Conservation (phyloP, 1,284 basidiomycete genomes). For the Microbotryum scabiosae region DNA sequence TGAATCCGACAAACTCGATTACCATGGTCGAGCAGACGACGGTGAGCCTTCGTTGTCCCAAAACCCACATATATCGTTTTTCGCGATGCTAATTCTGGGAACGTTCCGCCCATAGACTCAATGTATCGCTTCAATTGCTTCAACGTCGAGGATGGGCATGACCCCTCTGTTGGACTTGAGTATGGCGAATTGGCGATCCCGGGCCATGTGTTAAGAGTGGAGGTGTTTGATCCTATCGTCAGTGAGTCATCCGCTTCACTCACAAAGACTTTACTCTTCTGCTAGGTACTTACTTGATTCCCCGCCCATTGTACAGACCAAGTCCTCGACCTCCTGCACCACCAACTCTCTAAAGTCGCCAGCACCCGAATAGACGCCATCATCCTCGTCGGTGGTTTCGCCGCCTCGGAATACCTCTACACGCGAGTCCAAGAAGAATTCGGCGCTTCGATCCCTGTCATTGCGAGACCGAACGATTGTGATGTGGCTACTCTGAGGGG, state of each 20-base stretch:
- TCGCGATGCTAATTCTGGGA: not conserved
- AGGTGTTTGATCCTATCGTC: slow-evolving; percentile 73
- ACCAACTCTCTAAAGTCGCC: slow-evolving; percentile 53
- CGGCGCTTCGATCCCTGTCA: slow-evolving; percentile 54
- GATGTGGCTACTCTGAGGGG: slow-evolving; percentile 74
- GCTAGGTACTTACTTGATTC: too few relatives aligned
- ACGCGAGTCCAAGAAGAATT: slow-evolving; percentile 61
- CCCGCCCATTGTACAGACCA: slow-evolving; percentile 41
- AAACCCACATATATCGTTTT: not conserved
- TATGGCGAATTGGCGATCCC: slow-evolving; percentile 71
- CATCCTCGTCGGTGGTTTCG: slow-evolving; percentile 74
- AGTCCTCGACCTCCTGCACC: slow-evolving; percentile 65
- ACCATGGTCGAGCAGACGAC: slow-evolving; percentile 54
- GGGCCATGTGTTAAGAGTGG: slow-evolving; percentile 59
- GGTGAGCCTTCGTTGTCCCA: slow-evolving; percentile 51
- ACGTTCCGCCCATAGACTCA: slow-evolving; percentile 50
- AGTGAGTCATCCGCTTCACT: slow-evolving; percentile 5
- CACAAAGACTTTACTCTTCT: too few relatives aligned
- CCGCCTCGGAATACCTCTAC: slow-evolving; percentile 69
- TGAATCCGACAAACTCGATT: slow-evolving; percentile 71
- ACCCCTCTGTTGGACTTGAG: slow-evolving; percentile 61
- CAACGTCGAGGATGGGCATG: slow-evolving; percentile 44
- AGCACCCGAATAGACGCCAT: slow-evolving; percentile 63
- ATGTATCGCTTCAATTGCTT: slow-evolving; percentile 59
- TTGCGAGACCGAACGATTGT: slow-evolving; percentile 66